phyloP scores from a whole-genome alignment of 805 yeast genomes.

The Yamadazyma kitorensis region DNA sequence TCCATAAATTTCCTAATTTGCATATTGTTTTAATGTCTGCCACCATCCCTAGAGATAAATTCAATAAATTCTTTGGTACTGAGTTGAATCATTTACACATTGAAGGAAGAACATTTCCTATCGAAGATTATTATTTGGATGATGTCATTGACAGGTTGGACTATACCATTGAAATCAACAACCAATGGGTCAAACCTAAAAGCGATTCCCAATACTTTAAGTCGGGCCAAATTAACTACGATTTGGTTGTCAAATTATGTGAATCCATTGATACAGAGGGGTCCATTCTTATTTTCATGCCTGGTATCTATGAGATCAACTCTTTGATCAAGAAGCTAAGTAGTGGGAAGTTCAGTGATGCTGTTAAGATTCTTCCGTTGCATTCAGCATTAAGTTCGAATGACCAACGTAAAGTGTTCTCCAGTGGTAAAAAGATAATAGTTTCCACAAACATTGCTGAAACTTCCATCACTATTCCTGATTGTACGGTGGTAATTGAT shows the following conservation, averaged over 20 bases:
- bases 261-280: conserved; percentile 39
- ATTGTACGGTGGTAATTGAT: conserved; percentile 89
- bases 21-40: conserved; percentile 90
- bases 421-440: conserved; percentile 67
- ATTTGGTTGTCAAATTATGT: conserved; percentile 50
- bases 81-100: conserved; percentile 68
- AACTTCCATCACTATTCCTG: conserved; percentile 94
- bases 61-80: conserved; percentile 60
- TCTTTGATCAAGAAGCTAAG: conserved; percentile 23
- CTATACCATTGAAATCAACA: conserved; percentile 48
- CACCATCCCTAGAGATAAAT: conserved; percentile 72
- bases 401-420: conserved; percentile 79
- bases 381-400: conserved; percentile 84
- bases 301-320: conserved; percentile 87
- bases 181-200: conserved; percentile 49
- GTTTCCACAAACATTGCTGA: conserved; percentile 95
- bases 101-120: conserved; percentile 93
- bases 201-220: conserved; percentile 66
- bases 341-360: conserved; percentile 7
- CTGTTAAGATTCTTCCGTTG: conserved; percentile 53
- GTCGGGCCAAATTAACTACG: conserved; percentile 70
- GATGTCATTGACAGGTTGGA: conserved; percentile 56
- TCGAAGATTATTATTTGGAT: conserved; percentile 71
- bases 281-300: conserved; percentile 79
- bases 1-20: conserved; percentile 49